Conservation (phyloP, 1,284 basidiomycete genomes). For the Ustilago esculenta region DNA sequence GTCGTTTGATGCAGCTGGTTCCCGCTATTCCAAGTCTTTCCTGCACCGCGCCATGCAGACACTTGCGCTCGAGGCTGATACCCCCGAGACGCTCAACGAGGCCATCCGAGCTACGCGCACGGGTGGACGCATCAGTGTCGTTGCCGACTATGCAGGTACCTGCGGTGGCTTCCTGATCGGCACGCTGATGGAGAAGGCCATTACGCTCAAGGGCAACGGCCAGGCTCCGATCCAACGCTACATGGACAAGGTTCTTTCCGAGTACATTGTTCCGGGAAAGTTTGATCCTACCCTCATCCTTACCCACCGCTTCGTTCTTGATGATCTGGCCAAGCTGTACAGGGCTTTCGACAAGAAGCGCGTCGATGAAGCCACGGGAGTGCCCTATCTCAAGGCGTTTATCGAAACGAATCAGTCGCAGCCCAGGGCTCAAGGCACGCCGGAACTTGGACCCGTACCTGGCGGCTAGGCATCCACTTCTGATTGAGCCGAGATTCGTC, state of each 20-base stretch:
- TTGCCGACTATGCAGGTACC: conserved; percentile 43
- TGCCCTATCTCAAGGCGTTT: conserved; percentile 54
- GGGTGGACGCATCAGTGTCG: conserved; percentile 49
- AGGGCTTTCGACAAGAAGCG: conserved; percentile 47
- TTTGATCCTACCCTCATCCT: conserved; percentile 77
- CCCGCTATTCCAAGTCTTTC: conserved; percentile 55
- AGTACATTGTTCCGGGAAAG: conserved; percentile 73
- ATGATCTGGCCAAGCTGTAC: conserved; percentile 55
- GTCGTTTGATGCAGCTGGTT: conserved; percentile 50
- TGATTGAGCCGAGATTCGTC: too few species aligned
- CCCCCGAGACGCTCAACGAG: conserved; percentile 76
- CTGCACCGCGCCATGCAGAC: conserved; percentile 77
- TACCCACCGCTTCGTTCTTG: conserved; percentile 55
- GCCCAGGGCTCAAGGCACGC: conserved; percentile 41
- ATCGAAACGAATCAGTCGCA: conserved; percentile 57
- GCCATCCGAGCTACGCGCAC: conserved; percentile 75
- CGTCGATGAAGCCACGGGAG: conserved; percentile 34
- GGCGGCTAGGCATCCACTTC: conserved; percentile 6
- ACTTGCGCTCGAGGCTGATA: conserved; percentile 80
- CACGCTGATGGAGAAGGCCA: conserved; percentile 79
- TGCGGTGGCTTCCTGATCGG: conserved; percentile 77
- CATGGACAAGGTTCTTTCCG: conserved; percentile 72
- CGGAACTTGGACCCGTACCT: conserved; percentile 38
- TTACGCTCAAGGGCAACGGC: conserved; percentile 49
- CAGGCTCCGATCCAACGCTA: conserved; percentile 78